Evolutionary conservation across 441 rosid genomes (phyloP).

Genomic region (Kokia cookei): DNA sequence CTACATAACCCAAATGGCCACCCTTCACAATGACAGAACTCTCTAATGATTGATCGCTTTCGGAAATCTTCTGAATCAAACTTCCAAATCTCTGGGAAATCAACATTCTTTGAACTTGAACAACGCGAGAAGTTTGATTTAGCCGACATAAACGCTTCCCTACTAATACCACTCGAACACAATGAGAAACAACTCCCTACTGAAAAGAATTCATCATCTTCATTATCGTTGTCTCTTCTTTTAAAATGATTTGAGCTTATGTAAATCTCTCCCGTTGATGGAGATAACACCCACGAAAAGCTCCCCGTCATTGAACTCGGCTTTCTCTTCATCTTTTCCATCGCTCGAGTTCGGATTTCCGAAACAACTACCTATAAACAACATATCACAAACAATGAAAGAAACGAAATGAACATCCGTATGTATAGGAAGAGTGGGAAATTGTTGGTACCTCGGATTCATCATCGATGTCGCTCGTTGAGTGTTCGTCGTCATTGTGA

Average conservation of each 20-base stretch:
- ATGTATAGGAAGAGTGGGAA: background rate
- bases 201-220: slow-evolving; percentile 54
- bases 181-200: slow-evolving; percentile 62
- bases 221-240: slow-evolving; percentile 8
- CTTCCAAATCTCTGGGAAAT: slow-evolving; percentile 24
- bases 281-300: slow-evolving; percentile 44
- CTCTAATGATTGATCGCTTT: slow-evolving; percentile 50
- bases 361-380: slow-evolving; percentile 54
- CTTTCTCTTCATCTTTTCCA: slow-evolving; percentile 63
- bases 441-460: slow-evolving; percentile 51
- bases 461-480: slow-evolving; percentile 32
- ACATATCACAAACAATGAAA: background rate
- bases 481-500: slow-evolving; percentile 31
- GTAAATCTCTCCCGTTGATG: slow-evolving; percentile 25
- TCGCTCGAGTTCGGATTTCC: slow-evolving; percentile 51
- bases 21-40: slow-evolving; percentile 69
- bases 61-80: slow-evolving; percentile 24
- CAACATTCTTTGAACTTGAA: slow-evolving; percentile 48
- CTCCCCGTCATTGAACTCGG: slow-evolving; percentile 35
- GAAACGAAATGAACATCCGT: background rate
- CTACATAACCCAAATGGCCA: slow-evolving; percentile 91
- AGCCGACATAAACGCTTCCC: slow-evolving; percentile 51
- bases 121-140: slow-evolving; percentile 49
- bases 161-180: slow-evolving; percentile 48
- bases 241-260: slow-evolving; percentile 18